These are phyloP conservation scores for Neurospora sublineolata DNA, from an alignment of 495 filamentous ascomycete genomes.

Conservation along the genomic window DNA sequence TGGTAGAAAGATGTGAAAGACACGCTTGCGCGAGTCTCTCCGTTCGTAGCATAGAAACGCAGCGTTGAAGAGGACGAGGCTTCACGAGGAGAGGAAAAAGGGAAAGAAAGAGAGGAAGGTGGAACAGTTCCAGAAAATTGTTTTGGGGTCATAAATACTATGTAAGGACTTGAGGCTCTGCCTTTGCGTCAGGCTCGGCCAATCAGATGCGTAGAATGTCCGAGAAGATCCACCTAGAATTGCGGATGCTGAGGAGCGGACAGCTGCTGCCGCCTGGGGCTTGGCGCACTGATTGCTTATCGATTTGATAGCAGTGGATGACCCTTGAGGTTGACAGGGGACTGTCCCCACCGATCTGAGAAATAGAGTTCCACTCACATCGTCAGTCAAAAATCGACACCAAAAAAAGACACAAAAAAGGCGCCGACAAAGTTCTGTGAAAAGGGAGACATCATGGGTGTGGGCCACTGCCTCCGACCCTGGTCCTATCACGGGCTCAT, in stretches of 20 bases:
- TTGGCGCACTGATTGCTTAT: neutral
- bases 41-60: constrained; percentile 99
- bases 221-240: neutral
- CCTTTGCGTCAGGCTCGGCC: neutral
- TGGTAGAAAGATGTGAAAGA: constrained; percentile 20
- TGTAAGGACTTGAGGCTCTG: constrained; percentile 10
- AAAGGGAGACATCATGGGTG: neutral
- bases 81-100: constrained; percentile 44
- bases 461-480: neutral
- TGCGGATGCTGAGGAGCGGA: neutral
- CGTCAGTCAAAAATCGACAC: neutral
- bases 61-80: constrained; percentile 92
- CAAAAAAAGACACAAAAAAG: neutral
- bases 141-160: constrained; percentile 24
- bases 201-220: neutral
- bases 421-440: neutral
- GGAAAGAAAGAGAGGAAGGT: constrained; percentile 13
- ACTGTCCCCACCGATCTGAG: neutral
- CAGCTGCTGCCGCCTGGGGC: neutral
- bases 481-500: neutral
- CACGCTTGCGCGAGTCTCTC: constrained; percentile 37
- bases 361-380: neutral
- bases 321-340: neutral
- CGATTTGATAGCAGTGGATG: neutral
- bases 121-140: constrained; percentile 4